Evolutionary conservation across 2,329 filamentous ascomycete species (phyloP), one percentile per base, ranked within the genome.

Genomic region (Claviceps maximensis): DNA sequence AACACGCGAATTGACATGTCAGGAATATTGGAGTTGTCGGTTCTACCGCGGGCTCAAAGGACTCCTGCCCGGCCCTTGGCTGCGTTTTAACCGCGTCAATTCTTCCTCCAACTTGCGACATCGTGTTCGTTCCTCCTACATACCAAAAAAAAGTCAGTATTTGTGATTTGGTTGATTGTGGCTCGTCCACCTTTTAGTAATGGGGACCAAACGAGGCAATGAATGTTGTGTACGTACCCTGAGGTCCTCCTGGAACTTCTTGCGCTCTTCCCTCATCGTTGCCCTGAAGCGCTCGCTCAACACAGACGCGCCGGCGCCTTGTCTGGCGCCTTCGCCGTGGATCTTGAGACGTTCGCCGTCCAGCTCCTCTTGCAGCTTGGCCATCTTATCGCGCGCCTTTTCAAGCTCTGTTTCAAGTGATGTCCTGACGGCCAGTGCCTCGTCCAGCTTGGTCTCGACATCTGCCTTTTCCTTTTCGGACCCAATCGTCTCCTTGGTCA

Each of bases 261-360:
- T 77, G 58, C 76, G 71, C 67, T 79, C 76, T 61, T 77, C 75
- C 59, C 76, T 73, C 76, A 79, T 78, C 23, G 74, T 77, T 8
- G 71, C 67, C 48, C 76, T 65, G 66, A 79, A 79, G 64, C 78
- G 76, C 65, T 79, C 76, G 61, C 76, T 79, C 57, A 79, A 67
- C 70, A 78, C 71, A 9, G 69, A 69, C 13, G 76, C 75, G 2
- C 76, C 76, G 0, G 69, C 68, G 6, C 73, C 67, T 3, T 64
- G 58, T 51, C 66, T 65, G 7, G 61, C 63, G 2, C 64, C 61
- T 2, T 63, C 66, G 6, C 63, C 61, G 17, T 60, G 62, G n/a
- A 66, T 71, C 66, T 70, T 74, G 56, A 78, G 68, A 53, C 69
- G 67, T 64, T 76, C 74, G 36, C 64, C 65, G 52, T 79, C 76